Percentiles rank a stretch among this genome's conserved stretches.
Conservation (phyloP, 2,329 filamentous ascomycete species). For the Monilinia fructicola region DNA sequence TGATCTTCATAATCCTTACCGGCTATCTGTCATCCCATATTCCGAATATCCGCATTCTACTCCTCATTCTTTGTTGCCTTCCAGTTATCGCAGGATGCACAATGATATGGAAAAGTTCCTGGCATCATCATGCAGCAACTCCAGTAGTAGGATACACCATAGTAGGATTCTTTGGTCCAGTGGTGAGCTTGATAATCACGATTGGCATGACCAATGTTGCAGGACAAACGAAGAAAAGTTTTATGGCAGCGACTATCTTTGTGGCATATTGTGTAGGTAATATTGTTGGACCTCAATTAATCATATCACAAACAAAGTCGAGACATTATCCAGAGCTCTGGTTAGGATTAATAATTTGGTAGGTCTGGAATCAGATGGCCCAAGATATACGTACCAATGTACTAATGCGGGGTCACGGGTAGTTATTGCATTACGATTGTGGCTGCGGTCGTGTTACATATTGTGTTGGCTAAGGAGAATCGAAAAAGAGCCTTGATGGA, state of each 20-base stretch:
- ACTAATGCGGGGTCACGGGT: slow-evolving; percentile 21
- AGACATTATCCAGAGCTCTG: slow-evolving; percentile 71
- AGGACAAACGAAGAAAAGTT: slow-evolving; percentile 75
- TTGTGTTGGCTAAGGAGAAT: slow-evolving; percentile 61
- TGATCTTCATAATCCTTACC: slow-evolving; percentile 63
- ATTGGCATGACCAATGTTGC: slow-evolving; percentile 68
- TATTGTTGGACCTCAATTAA: slow-evolving; percentile 71
- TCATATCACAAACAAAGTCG: slow-evolving; percentile 63
- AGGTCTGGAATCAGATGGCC: slow-evolving; percentile 24
- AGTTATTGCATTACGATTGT: slow-evolving; percentile 69
- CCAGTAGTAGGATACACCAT: slow-evolving; percentile 54
- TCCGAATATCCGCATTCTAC: slow-evolving; percentile 62
- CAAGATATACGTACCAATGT: background rate
- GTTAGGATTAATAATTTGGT: slow-evolving; percentile 65
- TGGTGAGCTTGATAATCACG: slow-evolving; percentile 61
- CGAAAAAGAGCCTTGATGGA: slow-evolving; percentile 48
- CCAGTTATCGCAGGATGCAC: slow-evolving; percentile 73
- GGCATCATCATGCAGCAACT: slow-evolving; percentile 63
- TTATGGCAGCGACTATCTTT: slow-evolving; percentile 72
- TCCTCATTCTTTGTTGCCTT: slow-evolving; percentile 65
- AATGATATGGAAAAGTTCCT: slow-evolving; percentile 69
- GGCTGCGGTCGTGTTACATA: slow-evolving; percentile 55
- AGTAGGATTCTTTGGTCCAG: slow-evolving; percentile 50
- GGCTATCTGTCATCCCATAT: slow-evolving; percentile 63
- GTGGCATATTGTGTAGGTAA: slow-evolving; percentile 75